Conservation (phyloP, 495 filamentous ascomycete genomes). For the Daldinia childiae region DNA sequence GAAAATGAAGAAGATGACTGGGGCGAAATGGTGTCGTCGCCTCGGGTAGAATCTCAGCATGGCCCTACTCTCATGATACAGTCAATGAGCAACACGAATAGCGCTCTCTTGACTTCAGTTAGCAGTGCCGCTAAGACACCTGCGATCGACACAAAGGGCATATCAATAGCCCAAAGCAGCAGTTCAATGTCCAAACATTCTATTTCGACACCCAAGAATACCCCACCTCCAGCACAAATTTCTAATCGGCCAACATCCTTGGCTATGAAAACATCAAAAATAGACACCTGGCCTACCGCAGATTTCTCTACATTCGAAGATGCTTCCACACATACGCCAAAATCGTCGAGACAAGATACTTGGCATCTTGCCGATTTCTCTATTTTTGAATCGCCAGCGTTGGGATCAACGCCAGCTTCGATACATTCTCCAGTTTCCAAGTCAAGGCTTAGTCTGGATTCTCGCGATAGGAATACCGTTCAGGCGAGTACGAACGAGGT, state of each 20-base stretch:
- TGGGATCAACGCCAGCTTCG: slow-evolving; percentile 8
- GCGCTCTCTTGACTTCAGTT: background rate
- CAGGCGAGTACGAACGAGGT: background rate
- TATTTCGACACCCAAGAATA: slow-evolving; percentile 20
- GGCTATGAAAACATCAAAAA: slow-evolving; percentile 6
- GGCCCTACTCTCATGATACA: slow-evolving; percentile 1
- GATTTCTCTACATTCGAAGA: slow-evolving; percentile 38
- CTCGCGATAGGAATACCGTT: slow-evolving; percentile 15
- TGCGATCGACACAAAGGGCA: background rate
- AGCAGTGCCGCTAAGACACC: background rate
- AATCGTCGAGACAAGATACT: slow-evolving; percentile 37
- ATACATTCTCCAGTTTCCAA: slow-evolving; percentile 6
- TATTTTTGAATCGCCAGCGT: slow-evolving; percentile 46
- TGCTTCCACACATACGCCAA: slow-evolving; percentile 11
- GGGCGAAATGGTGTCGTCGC: slow-evolving; percentile 66
- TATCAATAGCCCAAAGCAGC: background rate
- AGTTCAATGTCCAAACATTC: slow-evolving; percentile 15
- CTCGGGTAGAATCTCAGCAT: slow-evolving; percentile 39
- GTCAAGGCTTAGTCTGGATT: slow-evolving; percentile 7
- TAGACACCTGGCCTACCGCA: slow-evolving; percentile 25
- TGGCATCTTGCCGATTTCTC: slow-evolving; percentile 53
- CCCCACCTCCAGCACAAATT: slow-evolving; percentile 3
- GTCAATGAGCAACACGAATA: background rate
- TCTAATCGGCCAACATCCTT: slow-evolving; percentile 2
- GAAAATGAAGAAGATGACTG: slow-evolving; percentile 62